These are phyloP conservation scores for Cardamine resedifolia DNA, from an alignment of 345 rosid species.

Conservation along the genomic window DNA sequence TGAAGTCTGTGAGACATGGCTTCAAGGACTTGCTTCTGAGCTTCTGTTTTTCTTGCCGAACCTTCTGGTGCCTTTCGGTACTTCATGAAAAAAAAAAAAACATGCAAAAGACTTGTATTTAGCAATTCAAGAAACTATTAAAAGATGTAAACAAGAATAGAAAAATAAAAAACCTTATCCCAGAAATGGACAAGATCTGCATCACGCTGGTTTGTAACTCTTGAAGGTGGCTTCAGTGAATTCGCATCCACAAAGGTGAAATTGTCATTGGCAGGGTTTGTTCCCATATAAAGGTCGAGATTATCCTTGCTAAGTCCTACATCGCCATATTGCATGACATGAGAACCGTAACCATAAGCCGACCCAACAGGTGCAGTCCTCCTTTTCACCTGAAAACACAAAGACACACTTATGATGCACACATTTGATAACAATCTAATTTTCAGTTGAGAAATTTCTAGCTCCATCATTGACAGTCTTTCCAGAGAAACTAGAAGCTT, in stretches of 20 bases:
- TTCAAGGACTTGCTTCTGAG: constrained; percentile 81
- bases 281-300: constrained; percentile 76
- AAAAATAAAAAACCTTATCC: constrained; percentile 72
- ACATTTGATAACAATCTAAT: neutral
- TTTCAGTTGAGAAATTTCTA: neutral
- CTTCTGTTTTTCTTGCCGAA: constrained; percentile 64
- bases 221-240: constrained; percentile 56
- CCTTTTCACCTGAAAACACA: constrained; percentile 66
- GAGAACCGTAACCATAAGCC: constrained; percentile 82
- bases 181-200: constrained; percentile 96
- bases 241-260: constrained; percentile 65
- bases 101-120: constrained; percentile 7
- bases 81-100: constrained; percentile 43
- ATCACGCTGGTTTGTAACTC: constrained; percentile 92
- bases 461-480: constrained; percentile 9
- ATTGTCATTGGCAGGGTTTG: constrained; percentile 94
- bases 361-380: constrained; percentile 57
- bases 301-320: constrained; percentile 49
- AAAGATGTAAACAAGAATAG: neutral
- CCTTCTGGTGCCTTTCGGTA: constrained; percentile 94
- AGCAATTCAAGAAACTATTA: neutral
- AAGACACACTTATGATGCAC: constrained; percentile 6
- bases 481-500: constrained; percentile 28
- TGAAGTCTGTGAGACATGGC: constrained; percentile 93
- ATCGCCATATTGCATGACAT: constrained; percentile 97